Evolutionary conservation across 495 filamentous ascomycete genomes (phyloP).

Genomic region (Jackrogersella multiformis): DNA sequence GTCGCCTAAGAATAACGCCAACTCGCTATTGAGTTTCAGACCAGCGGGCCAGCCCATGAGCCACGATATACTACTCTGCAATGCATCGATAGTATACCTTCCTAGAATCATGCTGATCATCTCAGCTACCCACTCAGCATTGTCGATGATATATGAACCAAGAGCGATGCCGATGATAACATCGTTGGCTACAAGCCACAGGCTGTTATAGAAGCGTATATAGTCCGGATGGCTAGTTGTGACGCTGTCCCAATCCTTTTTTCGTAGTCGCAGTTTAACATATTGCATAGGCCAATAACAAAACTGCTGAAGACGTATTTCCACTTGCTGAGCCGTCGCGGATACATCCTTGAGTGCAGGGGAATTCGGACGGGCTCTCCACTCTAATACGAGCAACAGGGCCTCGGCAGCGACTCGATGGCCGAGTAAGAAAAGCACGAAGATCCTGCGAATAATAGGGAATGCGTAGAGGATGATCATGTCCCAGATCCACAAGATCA

Average conservation of each 20-base stretch:
- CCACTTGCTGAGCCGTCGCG: conserved; percentile 97
- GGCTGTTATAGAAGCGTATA: conserved; percentile 97
- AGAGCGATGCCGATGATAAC: conserved; percentile 98
- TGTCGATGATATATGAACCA: conserved; percentile 97
- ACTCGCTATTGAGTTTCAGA: conserved; percentile 93
- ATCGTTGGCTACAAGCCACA: conserved; percentile 99
- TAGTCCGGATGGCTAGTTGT: conserved; percentile 97
- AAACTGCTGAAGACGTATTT: conserved; percentile 97
- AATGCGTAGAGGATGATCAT: conserved; percentile 78
- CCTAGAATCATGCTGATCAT: conserved; percentile 81
- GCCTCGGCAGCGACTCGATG: conserved; percentile 84
- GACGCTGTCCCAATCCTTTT: conserved; percentile 93
- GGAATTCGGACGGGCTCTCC: conserved; percentile 80
- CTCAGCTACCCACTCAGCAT: conserved; percentile 82
- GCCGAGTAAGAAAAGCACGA: conserved; percentile 79
- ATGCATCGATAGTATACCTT: conserved; percentile 85
- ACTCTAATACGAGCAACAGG: conserved; percentile 83
- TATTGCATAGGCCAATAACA: conserved; percentile 99
- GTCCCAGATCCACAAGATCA: conserved; percentile 73
- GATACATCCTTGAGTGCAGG: conserved; percentile 94
- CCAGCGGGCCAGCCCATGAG: conserved; percentile 98
- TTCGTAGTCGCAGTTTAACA: conserved; percentile 84
- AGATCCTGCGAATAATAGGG: conserved; percentile 76
- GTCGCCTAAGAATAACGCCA: conserved; percentile 92
- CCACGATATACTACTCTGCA: conserved; percentile 92